These are phyloP conservation scores for Saccharomyces eubayanus DNA, from an alignment of 805 yeast species.

Conservation along the genomic window DNA sequence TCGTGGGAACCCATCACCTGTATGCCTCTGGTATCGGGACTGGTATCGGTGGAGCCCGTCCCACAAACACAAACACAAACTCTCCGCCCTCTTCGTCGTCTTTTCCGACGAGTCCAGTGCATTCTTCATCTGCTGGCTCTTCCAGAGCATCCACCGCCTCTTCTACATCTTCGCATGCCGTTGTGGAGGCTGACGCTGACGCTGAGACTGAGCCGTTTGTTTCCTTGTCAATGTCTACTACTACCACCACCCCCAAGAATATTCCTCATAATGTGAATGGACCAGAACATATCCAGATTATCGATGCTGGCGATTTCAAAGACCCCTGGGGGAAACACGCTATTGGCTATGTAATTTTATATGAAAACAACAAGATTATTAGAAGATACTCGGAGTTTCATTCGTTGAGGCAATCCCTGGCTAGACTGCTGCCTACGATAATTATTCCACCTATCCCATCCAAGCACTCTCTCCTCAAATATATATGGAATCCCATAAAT, in stretches of 20 bases:
- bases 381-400: conserved; percentile 92
- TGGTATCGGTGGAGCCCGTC: conserved; percentile 3
- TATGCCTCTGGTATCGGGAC: conserved; percentile 33
- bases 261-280: not conserved
- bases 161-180: not conserved
- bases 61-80: not conserved
- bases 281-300: conserved; percentile 37
- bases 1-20: conserved; percentile 31
- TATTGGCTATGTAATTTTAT: conserved; percentile 71
- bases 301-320: conserved; percentile 77
- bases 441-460: conserved; percentile 93
- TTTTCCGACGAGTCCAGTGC: not conserved
- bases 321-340: conserved; percentile 73
- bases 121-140: not conserved
- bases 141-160: not conserved
- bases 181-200: not conserved
- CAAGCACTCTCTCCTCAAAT: conserved; percentile 55
- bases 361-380: conserved; percentile 53
- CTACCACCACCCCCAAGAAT: conserved; percentile 9
- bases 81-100: not conserved
- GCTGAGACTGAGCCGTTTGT: conserved; percentile 20
- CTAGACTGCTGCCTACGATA: conserved; percentile 67
- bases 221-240: conserved; percentile 21
- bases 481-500: conserved; percentile 36
- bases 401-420: conserved; percentile 60